Conservation (phyloP, 345 rosid genomes). For the Balakata baccata region DNA sequence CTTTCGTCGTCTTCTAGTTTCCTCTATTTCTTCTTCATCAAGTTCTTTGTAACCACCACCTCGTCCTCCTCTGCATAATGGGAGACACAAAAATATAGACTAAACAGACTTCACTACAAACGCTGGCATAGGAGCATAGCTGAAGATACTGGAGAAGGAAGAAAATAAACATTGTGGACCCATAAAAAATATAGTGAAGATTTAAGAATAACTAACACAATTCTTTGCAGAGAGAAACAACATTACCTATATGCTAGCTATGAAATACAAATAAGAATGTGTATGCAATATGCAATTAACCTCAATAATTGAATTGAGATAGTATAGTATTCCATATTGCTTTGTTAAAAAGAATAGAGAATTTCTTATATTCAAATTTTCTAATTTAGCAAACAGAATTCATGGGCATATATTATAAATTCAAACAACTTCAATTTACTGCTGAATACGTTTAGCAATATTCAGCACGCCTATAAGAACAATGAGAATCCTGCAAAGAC, state of each 20-base stretch:
- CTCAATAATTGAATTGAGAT: not conserved
- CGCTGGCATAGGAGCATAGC: not conserved
- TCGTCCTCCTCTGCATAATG: conserved; percentile 79
- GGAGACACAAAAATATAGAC: conserved; percentile 3
- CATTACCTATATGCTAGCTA: not conserved
- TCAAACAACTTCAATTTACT: not conserved
- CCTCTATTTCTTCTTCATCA: conserved; percentile 97
- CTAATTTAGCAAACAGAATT: not conserved
- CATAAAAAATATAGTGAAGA: not conserved
- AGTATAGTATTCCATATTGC: not conserved
- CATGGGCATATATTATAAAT: not conserved
- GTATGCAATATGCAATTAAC: not conserved
- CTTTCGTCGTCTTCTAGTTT: conserved; percentile 82
- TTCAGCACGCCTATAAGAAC: not conserved
- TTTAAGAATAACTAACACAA: not conserved
- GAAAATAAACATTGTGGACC: not conserved
- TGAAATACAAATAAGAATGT: not conserved
- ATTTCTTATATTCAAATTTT: not conserved
- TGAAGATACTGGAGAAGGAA: not conserved
- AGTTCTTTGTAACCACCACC: conserved; percentile 98
- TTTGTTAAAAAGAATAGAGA: not conserved
- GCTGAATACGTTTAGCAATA: not conserved
- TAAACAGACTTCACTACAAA: conserved; percentile 12
- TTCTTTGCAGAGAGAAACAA: not conserved
- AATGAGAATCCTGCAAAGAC: no score